Conservation (phyloP, 1,139 yeast genomes). For the Debaryomycetaceae sp. region DNA sequence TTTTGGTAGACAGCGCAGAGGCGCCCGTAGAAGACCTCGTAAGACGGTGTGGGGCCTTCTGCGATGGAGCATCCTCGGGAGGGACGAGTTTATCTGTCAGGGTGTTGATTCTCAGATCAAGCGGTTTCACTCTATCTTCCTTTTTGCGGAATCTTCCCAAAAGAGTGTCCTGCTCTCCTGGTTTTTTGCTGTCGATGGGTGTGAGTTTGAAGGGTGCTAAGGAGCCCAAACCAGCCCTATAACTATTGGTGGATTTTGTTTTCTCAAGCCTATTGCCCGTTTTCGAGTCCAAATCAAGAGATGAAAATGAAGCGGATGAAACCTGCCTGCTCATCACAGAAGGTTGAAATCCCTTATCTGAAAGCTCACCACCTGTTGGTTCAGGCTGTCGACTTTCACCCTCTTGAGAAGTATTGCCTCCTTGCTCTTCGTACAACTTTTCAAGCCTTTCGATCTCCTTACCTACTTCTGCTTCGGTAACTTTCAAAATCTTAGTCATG, state of each 20-base stretch:
- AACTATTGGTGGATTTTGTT: constrained; percentile 22
- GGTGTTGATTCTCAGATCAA: neutral
- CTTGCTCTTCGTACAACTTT: constrained; percentile 13
- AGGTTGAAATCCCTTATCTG: neutral
- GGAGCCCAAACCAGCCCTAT: constrained; percentile 20
- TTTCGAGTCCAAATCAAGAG: constrained; percentile 2
- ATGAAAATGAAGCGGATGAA: constrained; percentile 7
- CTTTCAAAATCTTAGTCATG: constrained; percentile 44
- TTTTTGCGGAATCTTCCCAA: neutral
- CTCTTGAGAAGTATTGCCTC: constrained; percentile 4
- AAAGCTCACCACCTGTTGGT: neutral
- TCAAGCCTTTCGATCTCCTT: constrained; percentile 18
- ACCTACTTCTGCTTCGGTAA: constrained; percentile 30
- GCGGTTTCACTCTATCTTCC: neutral
- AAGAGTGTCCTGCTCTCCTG: constrained; percentile 1
- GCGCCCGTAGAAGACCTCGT: neutral
- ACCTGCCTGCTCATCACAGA: neutral
- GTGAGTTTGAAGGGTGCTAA: constrained; percentile 25
- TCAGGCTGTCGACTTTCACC: neutral
- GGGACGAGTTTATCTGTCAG: neutral
- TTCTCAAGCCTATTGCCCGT: constrained; percentile 15
- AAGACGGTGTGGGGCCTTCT: neutral
- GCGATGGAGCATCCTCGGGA: neutral
- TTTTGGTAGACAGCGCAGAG: neutral
- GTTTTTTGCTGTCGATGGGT: constrained; percentile 1